phyloP scores from a whole-genome alignment of 371 early-diverging fungal genomes.

The Rhizopus sp. region DNA sequence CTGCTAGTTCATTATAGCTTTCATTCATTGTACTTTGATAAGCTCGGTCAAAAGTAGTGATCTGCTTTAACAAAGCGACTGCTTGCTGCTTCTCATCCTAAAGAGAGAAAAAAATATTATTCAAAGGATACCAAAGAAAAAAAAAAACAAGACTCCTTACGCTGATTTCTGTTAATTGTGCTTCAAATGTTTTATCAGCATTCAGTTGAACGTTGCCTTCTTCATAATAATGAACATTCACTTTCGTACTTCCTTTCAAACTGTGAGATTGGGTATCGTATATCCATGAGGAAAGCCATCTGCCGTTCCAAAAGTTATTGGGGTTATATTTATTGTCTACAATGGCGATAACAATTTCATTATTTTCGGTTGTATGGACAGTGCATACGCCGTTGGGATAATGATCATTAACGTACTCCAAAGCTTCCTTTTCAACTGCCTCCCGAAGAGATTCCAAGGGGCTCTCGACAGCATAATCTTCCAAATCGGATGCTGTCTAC shows the following conservation, averaged over 20 bases:
- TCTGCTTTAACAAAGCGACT: constrained; percentile 58
- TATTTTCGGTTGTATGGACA: constrained; percentile 61
- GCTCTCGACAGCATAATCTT: constrained; percentile 55
- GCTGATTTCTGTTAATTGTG: constrained; percentile 27
- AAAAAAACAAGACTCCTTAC: constrained; percentile 16
- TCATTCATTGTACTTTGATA: constrained; percentile 86
- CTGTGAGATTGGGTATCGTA: constrained; percentile 57
- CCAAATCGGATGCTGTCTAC: constrained; percentile 60
- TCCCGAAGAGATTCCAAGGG: constrained; percentile 53
- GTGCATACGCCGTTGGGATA: constrained; percentile 75
- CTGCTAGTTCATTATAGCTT: constrained; percentile 76
- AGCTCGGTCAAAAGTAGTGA: constrained; percentile 74
- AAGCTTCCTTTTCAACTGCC: constrained; percentile 65
- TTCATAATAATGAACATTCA: constrained; percentile 96
- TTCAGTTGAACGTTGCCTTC: constrained; percentile 97
- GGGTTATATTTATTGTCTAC: constrained; percentile 92
- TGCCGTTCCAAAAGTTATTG: constrained; percentile 93
- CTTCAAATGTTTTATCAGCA: constrained; percentile 64
- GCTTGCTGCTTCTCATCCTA: constrained; percentile 59
- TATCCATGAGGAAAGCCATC: constrained; percentile 88
- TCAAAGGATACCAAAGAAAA: neutral
- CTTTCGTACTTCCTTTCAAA: constrained; percentile 71
- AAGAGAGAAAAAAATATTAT: neutral
- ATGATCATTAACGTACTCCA: constrained; percentile 71
- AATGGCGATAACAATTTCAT: constrained; percentile 65